Conservation (phyloP, 495 filamentous ascomycete species). For the Aspergillus nanangensis region DNA sequence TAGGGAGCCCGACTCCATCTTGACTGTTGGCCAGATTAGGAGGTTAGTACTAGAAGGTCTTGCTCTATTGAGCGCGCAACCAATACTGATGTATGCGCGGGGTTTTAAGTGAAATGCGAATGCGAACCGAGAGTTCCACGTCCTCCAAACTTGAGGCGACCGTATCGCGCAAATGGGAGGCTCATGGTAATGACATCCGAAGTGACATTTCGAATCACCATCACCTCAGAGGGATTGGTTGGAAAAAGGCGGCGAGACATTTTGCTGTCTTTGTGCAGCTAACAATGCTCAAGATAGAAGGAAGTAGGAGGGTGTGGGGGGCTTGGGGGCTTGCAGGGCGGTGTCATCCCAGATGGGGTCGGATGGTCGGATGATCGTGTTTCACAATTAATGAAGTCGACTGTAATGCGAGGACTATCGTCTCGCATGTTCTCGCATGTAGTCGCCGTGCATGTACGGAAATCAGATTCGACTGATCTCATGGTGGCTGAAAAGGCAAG, state of each 20-base stretch:
- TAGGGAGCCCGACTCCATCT: slow-evolving; percentile 67
- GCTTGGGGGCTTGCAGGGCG: too few species aligned
- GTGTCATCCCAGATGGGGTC: too few species aligned
- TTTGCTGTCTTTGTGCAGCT: background rate
- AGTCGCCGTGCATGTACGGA: too few species aligned
- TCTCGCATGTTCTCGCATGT: too few species aligned
- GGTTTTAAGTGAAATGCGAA: background rate
- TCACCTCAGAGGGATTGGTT: slow-evolving; percentile 65
- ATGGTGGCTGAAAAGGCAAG: background rate
- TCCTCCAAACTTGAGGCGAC: slow-evolving; percentile 75
- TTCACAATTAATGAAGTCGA: too few species aligned
- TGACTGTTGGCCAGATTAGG: slow-evolving; percentile 49
- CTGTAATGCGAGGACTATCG: too few species aligned
- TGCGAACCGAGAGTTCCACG: slow-evolving; percentile 76
- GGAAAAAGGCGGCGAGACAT: slow-evolving; percentile 45
- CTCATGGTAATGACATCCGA: slow-evolving; percentile 79
- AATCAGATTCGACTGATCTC: too few species aligned
- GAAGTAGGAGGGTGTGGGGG: too few species aligned
- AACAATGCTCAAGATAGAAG: too few species aligned
- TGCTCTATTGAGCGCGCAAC: too few species aligned
- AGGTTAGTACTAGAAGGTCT: too few species aligned
- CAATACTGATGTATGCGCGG: slow-evolving; percentile 8
- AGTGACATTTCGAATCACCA: slow-evolving; percentile 81
- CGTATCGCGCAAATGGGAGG: slow-evolving; percentile 80
- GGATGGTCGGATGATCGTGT: too few species aligned